A percentile compares a stretch with the other conserved stretches of the same genome.
phyloP scores from a whole-genome alignment of 495 filamentous ascomycete species.

The Pseudevernia furfuracea region DNA sequence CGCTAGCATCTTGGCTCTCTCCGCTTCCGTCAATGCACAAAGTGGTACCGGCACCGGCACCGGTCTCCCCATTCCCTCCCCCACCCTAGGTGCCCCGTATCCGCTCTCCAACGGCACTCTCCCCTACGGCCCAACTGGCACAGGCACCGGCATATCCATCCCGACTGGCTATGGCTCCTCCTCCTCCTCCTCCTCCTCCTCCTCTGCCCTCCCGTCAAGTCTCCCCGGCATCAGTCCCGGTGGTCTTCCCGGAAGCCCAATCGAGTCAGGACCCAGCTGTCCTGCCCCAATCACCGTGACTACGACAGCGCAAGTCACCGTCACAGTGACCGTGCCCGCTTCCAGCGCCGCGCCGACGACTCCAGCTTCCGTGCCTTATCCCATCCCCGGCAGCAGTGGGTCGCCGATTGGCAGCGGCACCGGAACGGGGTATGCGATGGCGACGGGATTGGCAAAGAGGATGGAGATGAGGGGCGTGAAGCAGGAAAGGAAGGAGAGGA shows the following conservation, averaged over 20 bases:
- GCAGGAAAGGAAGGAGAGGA: constrained; percentile 10
- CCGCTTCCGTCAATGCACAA: constrained; percentile 3
- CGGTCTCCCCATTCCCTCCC: constrained; percentile 5
- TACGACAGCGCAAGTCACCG: background rate
- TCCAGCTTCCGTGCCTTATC: background rate
- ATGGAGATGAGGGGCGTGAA: constrained; percentile 20
- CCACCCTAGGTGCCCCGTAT: constrained; percentile 10
- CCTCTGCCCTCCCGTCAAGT: background rate
- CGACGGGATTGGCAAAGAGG: constrained; percentile 5
- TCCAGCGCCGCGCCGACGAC: background rate
- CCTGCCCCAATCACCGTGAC: constrained; percentile 5
- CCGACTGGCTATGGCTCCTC: background rate
- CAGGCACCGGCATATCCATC: constrained; percentile 10
- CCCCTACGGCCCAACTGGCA: constrained; percentile 9
- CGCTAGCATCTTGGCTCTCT: constrained; percentile 13
- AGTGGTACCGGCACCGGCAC: constrained; percentile 1
- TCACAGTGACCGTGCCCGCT: constrained; percentile 17
- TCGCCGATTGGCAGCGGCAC: constrained; percentile 8
- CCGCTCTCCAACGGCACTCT: constrained; percentile 14
- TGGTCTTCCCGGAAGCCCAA: background rate
- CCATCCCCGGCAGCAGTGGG: constrained; percentile 5
- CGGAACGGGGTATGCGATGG: background rate
- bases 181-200: too few relatives aligned
- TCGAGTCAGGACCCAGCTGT: constrained; percentile 7
- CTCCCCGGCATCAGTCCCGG: background rate